A percentile compares a stretch with the other conserved stretches of the same genome.
These are phyloP conservation scores for Cystobasidiaceae sp. DNA, from an alignment of 1,284 basidiomycete species.

Conservation along the genomic window DNA sequence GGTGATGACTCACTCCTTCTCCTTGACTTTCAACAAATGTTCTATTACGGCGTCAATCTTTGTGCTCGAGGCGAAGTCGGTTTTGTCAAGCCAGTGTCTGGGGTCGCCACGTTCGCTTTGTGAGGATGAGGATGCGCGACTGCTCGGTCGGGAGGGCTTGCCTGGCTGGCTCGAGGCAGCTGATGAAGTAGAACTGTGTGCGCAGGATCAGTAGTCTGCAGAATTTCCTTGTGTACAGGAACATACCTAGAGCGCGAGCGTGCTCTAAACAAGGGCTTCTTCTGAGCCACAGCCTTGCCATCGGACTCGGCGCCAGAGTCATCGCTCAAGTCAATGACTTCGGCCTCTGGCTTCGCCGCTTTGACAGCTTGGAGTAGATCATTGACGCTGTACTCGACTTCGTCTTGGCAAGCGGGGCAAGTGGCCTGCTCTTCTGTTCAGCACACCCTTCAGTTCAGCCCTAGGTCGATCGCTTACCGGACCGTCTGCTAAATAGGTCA, in stretches of 20 bases:
- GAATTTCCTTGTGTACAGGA: neutral
- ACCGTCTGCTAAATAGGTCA: slow-evolving; percentile 53
- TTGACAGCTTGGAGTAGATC: slow-evolving; percentile 24
- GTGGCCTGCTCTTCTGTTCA: slow-evolving; percentile 4
- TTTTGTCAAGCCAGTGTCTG: slow-evolving; percentile 12
- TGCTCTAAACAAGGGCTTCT: neutral
- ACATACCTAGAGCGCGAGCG: slow-evolving; percentile 3
- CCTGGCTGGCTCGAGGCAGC: too few relatives aligned
- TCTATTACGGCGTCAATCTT: slow-evolving; percentile 3
- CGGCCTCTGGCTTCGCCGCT: neutral
- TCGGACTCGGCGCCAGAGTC: slow-evolving; percentile 12
- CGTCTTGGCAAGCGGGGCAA: slow-evolving; percentile 17
- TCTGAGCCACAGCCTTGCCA: neutral
- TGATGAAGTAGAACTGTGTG: neutral
- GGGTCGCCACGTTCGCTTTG: neutral
- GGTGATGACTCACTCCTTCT: neutral
- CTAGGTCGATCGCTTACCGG: too few relatives aligned
- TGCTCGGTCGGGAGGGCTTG: too few relatives aligned
- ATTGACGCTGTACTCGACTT: neutral
- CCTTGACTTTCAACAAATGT: slow-evolving; percentile 11
- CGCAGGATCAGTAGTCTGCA: too few relatives aligned
- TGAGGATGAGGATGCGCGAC: too few relatives aligned
- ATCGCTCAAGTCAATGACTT: neutral
- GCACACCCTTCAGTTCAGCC: too few relatives aligned
- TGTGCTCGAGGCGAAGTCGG: slow-evolving; percentile 17